These are phyloP conservation scores for Sporothrix brasiliensis DNA, from an alignment of 2,329 filamentous ascomycete genomes.

Conservation along the genomic window DNA sequence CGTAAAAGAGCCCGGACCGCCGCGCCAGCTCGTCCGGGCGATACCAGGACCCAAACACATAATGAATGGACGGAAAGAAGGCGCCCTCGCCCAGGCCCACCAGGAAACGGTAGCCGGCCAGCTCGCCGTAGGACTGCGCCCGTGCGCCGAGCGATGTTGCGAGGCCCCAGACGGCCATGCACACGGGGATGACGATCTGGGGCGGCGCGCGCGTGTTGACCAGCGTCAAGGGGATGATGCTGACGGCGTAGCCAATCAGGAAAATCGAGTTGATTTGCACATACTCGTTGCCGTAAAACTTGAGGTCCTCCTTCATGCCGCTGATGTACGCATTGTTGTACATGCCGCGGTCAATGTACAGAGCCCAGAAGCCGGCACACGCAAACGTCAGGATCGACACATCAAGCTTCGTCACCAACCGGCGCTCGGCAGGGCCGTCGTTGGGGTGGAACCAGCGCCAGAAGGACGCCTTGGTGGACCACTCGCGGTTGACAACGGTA, in stretches of 20 bases:
- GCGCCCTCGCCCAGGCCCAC: constrained; percentile 27
- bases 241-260: constrained; percentile 63
- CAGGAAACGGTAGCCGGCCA: constrained; percentile 25
- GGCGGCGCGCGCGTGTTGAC: constrained; percentile 42
- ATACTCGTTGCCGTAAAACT: constrained; percentile 54
- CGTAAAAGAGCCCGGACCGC: constrained; percentile 27
- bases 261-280: constrained; percentile 58
- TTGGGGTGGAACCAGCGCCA: constrained; percentile 26
- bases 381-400: constrained; percentile 45
- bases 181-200: constrained; percentile 43
- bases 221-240: constrained; percentile 43
- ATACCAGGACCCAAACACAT: constrained; percentile 28
- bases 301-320: constrained; percentile 55
- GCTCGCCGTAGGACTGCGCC: constrained; percentile 8
- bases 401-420: constrained; percentile 44
- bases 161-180: constrained; percentile 36
- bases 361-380: constrained; percentile 39
- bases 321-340: constrained; percentile 47
- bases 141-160: constrained; percentile 9
- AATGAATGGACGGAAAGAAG: constrained; percentile 30
- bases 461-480: neutral
- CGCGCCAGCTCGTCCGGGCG: constrained; percentile 26
- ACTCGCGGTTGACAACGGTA: neutral
- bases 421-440: constrained; percentile 41
- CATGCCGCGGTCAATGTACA: constrained; percentile 23